Percentiles rank a stretch among this genome's conserved stretches.
phyloP scores from a whole-genome alignment of 257 asterid species.

The Scutellaria baicalensis region DNA sequence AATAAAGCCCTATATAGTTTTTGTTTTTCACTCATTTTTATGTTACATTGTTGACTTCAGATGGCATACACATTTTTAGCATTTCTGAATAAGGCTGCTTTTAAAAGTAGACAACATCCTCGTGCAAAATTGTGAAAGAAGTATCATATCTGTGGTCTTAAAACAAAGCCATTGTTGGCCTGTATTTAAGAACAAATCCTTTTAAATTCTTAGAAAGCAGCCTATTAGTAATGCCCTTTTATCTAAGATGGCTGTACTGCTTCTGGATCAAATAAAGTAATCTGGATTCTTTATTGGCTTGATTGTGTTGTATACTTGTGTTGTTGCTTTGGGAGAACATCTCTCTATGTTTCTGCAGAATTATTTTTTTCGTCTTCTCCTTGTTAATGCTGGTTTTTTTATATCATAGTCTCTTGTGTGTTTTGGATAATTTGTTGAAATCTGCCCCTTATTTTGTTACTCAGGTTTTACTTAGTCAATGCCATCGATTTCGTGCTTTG shows the following conservation, averaged over 20 bases:
- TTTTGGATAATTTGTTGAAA: neutral
- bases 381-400: neutral
- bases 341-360: neutral
- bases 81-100: neutral
- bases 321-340: neutral
- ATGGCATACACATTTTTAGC: neutral
- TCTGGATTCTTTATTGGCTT: neutral
- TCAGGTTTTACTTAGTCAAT: constrained; percentile 96
- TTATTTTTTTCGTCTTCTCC: neutral
- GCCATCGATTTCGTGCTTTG: constrained; percentile 97
- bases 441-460: constrained; percentile 11
- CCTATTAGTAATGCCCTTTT: neutral
- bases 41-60: neutral
- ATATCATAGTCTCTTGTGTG: neutral
- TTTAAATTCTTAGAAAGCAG: neutral
- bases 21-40: neutral
- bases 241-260: neutral
- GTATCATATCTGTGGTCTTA: neutral
- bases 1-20: neutral
- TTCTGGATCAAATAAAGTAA: neutral
- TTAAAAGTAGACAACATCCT: neutral
- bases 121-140: neutral
- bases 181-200: neutral
- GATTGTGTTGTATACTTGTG: neutral
- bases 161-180: neutral